A percentile compares a stretch with the other conserved stretches of the same genome.
These are phyloP conservation scores for Fraxinus platypoda DNA, from an alignment of 305 asterid species.

Conservation along the genomic window DNA sequence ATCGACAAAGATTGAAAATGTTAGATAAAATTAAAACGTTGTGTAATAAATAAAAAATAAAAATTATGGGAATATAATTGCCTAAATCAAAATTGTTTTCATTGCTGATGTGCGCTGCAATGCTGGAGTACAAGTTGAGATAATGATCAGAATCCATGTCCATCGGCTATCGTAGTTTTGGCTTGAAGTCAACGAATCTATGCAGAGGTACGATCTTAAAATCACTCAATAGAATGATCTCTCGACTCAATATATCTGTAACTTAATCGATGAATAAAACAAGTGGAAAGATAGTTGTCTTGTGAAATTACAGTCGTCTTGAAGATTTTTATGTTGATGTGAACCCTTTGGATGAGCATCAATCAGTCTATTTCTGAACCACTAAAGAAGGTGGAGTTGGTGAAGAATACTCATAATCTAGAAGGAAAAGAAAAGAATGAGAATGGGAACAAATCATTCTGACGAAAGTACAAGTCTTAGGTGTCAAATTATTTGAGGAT, in stretches of 20 bases:
- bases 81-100: background rate
- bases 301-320: background rate
- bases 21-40: too few relatives aligned
- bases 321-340: background rate
- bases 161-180: background rate
- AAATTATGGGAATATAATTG: background rate
- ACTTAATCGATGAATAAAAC: background rate
- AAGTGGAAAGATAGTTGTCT: background rate
- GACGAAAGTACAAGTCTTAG: too few relatives aligned
- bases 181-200: background rate
- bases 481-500: too few relatives aligned
- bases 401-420: background rate
- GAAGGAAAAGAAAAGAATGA: too few relatives aligned
- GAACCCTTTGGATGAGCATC: background rate
- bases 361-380: background rate
- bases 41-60: background rate
- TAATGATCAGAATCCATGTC: background rate
- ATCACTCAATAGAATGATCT: background rate
- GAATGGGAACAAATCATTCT: too few relatives aligned
- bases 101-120: background rate
- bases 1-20: background rate
- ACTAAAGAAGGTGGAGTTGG: background rate
- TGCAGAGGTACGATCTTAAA: background rate
- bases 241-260: too few relatives aligned
- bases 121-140: background rate